Evolutionary conservation across 177 flowering plant species (phyloP).

Genomic region (Telopea speciosissima): DNA sequence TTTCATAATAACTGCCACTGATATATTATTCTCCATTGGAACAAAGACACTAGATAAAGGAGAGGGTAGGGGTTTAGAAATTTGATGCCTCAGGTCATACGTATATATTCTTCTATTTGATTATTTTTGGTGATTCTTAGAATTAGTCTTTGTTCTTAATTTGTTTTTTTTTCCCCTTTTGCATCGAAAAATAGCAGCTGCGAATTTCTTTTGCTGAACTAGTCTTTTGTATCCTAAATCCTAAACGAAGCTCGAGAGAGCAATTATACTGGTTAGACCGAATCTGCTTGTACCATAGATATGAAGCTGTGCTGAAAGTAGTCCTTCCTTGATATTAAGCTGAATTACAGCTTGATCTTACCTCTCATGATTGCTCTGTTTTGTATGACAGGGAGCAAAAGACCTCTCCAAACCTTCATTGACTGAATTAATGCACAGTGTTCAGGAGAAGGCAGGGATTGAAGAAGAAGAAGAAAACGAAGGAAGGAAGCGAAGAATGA

Average conservation of each 20-base stretch:
- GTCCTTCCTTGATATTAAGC: background rate
- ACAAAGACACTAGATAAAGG: too few species aligned
- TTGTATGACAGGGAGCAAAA: conserved; percentile 58
- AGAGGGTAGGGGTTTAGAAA: too few species aligned
- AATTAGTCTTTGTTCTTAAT: background rate
- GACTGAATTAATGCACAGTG: conserved; percentile 44
- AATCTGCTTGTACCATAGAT: background rate
- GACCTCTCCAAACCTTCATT: conserved; percentile 60
- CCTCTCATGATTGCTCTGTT: background rate
- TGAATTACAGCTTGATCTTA: background rate
- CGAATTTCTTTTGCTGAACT: too few species aligned
- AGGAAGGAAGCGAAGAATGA: conserved; percentile 27
- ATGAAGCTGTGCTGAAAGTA: background rate
- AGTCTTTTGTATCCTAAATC: too few species aligned
- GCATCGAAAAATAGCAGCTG: too few species aligned
- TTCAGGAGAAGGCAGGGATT: conserved; percentile 15
- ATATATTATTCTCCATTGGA: too few species aligned
- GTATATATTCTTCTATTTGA: too few species aligned
- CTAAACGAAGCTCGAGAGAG: too few species aligned
- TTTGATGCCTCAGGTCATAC: too few species aligned
- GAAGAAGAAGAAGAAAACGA: conserved; percentile 19
- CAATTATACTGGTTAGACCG: too few species aligned
- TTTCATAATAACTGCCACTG: too few species aligned
- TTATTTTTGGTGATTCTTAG: background rate
- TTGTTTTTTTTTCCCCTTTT: too few species aligned